Evolutionary conservation across 768 basidiomycete genomes (phyloP).

Genomic region (Boletus fagicola): DNA sequence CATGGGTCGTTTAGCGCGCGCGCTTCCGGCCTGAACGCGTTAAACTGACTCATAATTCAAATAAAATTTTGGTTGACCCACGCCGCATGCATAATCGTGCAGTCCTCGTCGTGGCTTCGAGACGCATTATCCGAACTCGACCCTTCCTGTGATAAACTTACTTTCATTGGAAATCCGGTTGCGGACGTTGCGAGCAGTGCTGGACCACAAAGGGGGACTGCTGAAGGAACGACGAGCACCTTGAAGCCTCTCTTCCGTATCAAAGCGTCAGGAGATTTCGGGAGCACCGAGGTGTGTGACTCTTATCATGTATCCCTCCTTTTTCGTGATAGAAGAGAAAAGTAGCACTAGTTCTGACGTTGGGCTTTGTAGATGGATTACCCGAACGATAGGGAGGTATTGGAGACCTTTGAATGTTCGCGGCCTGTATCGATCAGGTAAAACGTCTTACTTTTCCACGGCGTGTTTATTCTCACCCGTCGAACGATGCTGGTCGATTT

Average conservation of each 20-base stretch:
- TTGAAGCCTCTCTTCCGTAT: conserved; percentile 71
- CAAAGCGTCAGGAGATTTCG: conserved; percentile 77
- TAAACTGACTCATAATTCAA: not conserved
- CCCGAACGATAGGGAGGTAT: conserved; percentile 86
- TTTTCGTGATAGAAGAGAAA: not conserved
- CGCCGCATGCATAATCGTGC: conserved; percentile 14
- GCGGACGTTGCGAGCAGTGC: conserved; percentile 20
- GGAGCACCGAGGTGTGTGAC: conserved; percentile 70
- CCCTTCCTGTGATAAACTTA: conserved; percentile 80
- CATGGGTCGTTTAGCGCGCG: not conserved
- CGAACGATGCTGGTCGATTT: not conserved
- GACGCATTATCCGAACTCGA: conserved; percentile 92
- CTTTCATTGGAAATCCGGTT: conserved; percentile 75
- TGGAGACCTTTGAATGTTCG: conserved; percentile 86
- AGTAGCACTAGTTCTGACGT: not conserved
- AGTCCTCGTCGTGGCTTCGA: conserved; percentile 85
- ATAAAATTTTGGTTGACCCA: not conserved
- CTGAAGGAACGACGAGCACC: not conserved
- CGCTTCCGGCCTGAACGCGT: not conserved
- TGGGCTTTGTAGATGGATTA: conserved; percentile 80
- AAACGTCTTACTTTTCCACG: conserved; percentile 8
- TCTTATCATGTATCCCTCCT: not conserved
- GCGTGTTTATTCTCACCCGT: not conserved
- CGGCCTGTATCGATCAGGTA: conserved; percentile 70
- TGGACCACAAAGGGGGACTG: conserved; percentile 14